A percentile compares a stretch with the other conserved stretches of the same genome.
phyloP scores from a whole-genome alignment of 1,284 basidiomycete species.

The Sphagnurus paluster region DNA sequence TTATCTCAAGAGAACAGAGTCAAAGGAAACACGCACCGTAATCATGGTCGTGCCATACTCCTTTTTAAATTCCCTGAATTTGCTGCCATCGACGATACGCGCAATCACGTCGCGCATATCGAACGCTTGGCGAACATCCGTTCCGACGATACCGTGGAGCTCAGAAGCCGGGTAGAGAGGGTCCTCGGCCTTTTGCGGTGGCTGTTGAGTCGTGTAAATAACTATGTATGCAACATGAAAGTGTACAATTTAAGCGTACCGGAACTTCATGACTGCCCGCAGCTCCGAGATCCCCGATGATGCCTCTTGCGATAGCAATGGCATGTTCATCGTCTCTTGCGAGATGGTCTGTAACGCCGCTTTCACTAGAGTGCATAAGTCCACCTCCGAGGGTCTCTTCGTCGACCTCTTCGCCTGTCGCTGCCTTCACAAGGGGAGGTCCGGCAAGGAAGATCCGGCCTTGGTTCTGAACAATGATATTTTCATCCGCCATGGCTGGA shows the following conservation, averaged over 20 bases:
- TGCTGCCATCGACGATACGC: conserved; percentile 87
- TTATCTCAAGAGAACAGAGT: conserved; percentile 2
- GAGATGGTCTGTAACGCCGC: conserved; percentile 92
- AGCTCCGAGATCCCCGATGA: conserved; percentile 78
- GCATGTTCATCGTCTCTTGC: conserved; percentile 90
- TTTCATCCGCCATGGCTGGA: conserved; percentile 96
- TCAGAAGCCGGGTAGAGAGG: conserved; percentile 84
- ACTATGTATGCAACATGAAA: not conserved
- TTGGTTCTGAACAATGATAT: conserved; percentile 92
- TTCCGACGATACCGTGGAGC: conserved; percentile 89
- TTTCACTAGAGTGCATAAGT: conserved; percentile 92
- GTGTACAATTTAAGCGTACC: conserved; percentile 36
- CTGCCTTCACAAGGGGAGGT: conserved; percentile 93
- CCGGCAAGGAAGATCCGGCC: conserved; percentile 96
- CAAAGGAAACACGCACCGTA: conserved; percentile 58
- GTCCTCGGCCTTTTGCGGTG: conserved; percentile 57
- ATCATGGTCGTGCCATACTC: conserved; percentile 91
- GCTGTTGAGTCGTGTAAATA: conserved; percentile 36
- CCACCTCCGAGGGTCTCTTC: conserved; percentile 92
- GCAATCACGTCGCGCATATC: conserved; percentile 95
- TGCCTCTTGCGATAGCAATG: conserved; percentile 79
- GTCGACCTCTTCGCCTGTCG: conserved; percentile 91
- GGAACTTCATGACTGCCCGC: conserved; percentile 48
- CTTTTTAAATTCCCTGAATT: conserved; percentile 94
- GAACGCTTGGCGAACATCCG: conserved; percentile 84